A percentile compares a stretch with the other conserved stretches of the same genome.
These are phyloP conservation scores for Talaromyces verruculosus DNA, from an alignment of 2,329 filamentous ascomycete species.

Conservation along the genomic window DNA sequence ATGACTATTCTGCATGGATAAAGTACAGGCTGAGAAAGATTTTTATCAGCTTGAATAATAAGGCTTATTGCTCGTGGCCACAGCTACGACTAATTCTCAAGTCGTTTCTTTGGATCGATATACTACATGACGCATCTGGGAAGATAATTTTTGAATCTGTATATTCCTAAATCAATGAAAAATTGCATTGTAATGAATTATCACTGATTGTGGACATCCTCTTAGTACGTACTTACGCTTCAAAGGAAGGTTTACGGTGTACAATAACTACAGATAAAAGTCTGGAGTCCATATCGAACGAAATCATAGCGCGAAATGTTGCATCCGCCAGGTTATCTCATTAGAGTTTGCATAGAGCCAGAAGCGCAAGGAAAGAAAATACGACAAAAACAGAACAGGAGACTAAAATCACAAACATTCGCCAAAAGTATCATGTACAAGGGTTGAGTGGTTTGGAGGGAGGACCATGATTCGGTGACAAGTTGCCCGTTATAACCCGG, in stretches of 20 bases:
- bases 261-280: neutral
- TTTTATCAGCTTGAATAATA: neutral
- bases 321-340: conserved; percentile 20
- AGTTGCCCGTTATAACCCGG: conserved; percentile 11
- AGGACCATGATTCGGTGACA: conserved; percentile 24
- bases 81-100: neutral
- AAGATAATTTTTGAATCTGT: neutral
- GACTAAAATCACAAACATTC: neutral
- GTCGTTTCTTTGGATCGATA: neutral
- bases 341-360: conserved; percentile 21
- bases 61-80: neutral
- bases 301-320: conserved; percentile 15
- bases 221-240: neutral
- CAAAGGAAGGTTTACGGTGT: neutral
- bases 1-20: neutral
- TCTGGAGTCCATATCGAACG: neutral
- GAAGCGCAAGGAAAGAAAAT: conserved; percentile 28
- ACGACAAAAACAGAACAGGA: conserved; percentile 30
- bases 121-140: neutral
- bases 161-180: neutral
- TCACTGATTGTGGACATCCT: neutral
- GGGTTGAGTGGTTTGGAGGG: conserved; percentile 11
- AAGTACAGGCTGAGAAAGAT: neutral
- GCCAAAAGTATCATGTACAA: conserved; percentile 44
- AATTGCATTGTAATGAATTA: neutral